A percentile compares a stretch with the other conserved stretches of the same genome.
Conservation (phyloP, 2,329 filamentous ascomycete genomes). For the Diplodia mutila region DNA sequence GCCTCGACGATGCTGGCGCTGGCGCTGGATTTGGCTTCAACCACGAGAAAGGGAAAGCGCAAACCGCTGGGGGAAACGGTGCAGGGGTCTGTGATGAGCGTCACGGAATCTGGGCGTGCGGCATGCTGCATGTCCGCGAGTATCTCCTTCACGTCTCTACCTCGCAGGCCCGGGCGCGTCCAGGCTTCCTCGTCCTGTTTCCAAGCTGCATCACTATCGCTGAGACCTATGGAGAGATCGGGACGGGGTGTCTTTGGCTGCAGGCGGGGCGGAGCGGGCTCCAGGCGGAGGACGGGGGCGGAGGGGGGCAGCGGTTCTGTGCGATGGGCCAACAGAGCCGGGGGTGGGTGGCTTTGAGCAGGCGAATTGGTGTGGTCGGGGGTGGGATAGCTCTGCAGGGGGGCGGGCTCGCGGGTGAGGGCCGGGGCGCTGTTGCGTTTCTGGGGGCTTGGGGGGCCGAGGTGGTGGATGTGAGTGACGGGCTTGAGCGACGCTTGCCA, state of each 20-base stretch:
- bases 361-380: neutral
- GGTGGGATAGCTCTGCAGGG: neutral
- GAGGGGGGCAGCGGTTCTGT: neutral
- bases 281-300: neutral
- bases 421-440: neutral
- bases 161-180: neutral
- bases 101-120: neutral
- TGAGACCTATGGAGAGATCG: neutral
- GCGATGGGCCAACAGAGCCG: neutral
- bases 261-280: constrained; percentile 5
- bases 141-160: neutral
- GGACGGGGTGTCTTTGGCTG: neutral
- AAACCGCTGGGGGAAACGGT: neutral
- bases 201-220: neutral
- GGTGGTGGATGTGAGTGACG: neutral
- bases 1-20: neutral
- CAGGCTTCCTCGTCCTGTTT: neutral
- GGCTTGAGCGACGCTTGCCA: neutral
- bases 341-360: neutral
- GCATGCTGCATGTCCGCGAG: neutral
- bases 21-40: neutral
- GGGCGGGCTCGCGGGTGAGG: neutral
- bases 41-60: neutral
- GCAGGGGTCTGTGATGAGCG: neutral
- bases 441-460: neutral